Base-by-base conservation (phyloP, 306 rosid genomes). In the Adenanthera pavonina region DNA sequence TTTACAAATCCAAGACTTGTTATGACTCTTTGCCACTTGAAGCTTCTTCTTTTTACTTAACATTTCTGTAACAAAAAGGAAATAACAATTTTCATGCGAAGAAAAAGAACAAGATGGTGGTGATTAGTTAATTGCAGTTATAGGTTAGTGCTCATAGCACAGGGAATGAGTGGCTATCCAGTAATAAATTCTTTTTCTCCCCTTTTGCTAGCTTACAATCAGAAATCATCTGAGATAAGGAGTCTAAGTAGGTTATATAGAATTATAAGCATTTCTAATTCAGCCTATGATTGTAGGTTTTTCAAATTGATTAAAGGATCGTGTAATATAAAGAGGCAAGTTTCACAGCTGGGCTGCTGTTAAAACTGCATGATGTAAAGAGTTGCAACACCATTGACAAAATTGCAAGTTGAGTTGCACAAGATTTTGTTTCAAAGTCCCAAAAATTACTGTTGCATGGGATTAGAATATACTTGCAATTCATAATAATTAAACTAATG, bases 41-140 rank as follows among this genome's bases (percentile, higher is more conserved):
- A 54, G 51, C 70, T 76, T 82, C 43, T 82, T 77, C 72, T 82
- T 25, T 76, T 20, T 69, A n/a, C 41, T 69, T 43, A 25, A 44
- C 36, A 20, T 25, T 9, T 60, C 10, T 67, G 30, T 67, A 67
- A 16, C 16, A 2, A 40, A 52, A 17, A 67, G 51, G 20, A 40
- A 5, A 35, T 14, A 79, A 43, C 7, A 71, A 13, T 59, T 30
- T 57, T 20, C 13, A 60, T 60, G 30, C 33, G 19, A 69, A 40
- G 61, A 52, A 75, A 75, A 69, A 15, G 33, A 33, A 72, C 30
- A 36, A 20, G 81, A 59, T 61, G 17, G n/a, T 67, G 44, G 36
- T 67, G 72, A 59, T 68, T 54, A n/a, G 3, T 17, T 54, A 17
- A 30, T 17, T 54, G 60, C 60, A 54, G 60, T 53, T 20, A 53